Evolutionary conservation across 345 rosid species (phyloP).

Genomic region (Rhodamnia rubescens): DNA sequence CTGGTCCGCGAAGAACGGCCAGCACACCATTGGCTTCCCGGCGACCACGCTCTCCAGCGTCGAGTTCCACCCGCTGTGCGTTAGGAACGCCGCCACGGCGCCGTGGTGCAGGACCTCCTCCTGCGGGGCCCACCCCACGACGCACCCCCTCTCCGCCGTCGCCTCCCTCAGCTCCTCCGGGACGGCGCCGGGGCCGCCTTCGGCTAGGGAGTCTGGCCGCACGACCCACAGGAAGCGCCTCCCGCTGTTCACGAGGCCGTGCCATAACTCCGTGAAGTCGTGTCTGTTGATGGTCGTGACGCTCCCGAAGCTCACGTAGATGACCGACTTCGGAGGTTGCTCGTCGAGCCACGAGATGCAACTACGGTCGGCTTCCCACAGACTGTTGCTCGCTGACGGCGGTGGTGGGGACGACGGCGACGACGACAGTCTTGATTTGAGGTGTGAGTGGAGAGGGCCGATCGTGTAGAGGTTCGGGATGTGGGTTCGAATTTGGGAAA

Average conservation of each 20-base stretch:
- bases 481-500: conserved; percentile 25
- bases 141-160: background rate
- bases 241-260: conserved; percentile 25
- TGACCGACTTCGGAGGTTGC: conserved; percentile 20
- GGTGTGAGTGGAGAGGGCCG: conserved; percentile 43
- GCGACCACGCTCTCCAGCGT: conserved; percentile 50
- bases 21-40: conserved; percentile 68
- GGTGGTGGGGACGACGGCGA: background rate
- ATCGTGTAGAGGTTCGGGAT: conserved; percentile 33
- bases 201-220: conserved; percentile 7
- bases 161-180: conserved; percentile 13
- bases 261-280: conserved; percentile 28
- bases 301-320: conserved; percentile 46
- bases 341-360: conserved; percentile 35
- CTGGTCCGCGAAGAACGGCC: conserved; percentile 59
- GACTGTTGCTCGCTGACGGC: conserved; percentile 2
- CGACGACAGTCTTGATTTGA: conserved; percentile 9
- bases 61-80: conserved; percentile 79
- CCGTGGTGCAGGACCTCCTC: conserved; percentile 36
- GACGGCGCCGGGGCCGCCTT: background rate
- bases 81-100: conserved; percentile 49
- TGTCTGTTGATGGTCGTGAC: conserved; percentile 1
- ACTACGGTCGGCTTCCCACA: conserved; percentile 24
- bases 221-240: conserved; percentile 35
- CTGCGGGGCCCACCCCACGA: conserved; percentile 33